A percentile compares a stretch with the other conserved stretches of the same genome.
Evolutionary conservation across 768 basidiomycete genomes (phyloP).

Genomic region (Asterophora parasitica): DNA sequence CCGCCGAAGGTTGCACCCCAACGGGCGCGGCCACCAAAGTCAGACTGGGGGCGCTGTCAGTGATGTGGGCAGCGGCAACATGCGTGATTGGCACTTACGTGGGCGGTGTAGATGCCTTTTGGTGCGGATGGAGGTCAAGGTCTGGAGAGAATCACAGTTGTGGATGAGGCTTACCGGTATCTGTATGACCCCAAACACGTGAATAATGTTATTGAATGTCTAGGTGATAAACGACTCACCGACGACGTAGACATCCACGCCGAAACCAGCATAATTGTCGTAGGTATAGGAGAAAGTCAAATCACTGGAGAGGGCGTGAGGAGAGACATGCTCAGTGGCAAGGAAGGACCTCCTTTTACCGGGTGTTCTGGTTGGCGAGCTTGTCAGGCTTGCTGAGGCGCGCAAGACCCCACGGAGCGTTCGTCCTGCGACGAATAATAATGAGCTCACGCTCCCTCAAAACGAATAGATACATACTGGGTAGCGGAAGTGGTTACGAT

Average conservation of each 20-base stretch:
- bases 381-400: slow-evolving; percentile 18
- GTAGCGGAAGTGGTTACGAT: slow-evolving; percentile 22
- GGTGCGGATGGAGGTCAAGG: neutral
- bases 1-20: too few species aligned
- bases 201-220: neutral
- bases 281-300: slow-evolving; percentile 13
- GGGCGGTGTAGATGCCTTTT: slow-evolving; percentile 8
- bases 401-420: too few species aligned
- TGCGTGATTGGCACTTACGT: slow-evolving; percentile 10
- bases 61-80: neutral
- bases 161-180: slow-evolving; percentile 16
- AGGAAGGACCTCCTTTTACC: neutral
- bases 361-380: slow-evolving; percentile 14
- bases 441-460: too few species aligned
- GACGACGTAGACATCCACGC: slow-evolving; percentile 32
- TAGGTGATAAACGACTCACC: slow-evolving; percentile 22
- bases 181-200: slow-evolving; percentile 2
- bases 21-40: too few species aligned
- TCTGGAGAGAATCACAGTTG: neutral
- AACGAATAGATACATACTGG: slow-evolving; percentile 13
- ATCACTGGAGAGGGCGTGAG: too few species aligned
- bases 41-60: too few species aligned
- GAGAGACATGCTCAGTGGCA: neutral
- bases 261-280: slow-evolving; percentile 11
- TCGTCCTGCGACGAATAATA: slow-evolving; percentile 19